phyloP scores from a whole-genome alignment of 345 rosid genomes.

The Fremontodendron californicum region DNA sequence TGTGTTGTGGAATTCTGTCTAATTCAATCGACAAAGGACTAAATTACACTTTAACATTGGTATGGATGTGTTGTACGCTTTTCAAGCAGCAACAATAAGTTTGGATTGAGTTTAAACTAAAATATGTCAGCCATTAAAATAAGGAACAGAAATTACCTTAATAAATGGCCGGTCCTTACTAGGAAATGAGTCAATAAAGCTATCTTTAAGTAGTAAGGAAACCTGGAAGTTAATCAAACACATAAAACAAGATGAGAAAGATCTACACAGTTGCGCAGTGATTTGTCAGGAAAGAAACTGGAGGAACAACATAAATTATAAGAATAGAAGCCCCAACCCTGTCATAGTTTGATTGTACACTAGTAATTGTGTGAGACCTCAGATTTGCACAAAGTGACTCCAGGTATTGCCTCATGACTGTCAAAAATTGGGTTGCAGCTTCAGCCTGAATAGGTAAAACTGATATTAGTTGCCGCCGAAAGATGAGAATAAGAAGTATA shows the following conservation, averaged over 20 bases:
- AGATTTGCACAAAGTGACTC: constrained; percentile 84
- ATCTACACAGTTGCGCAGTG: not conserved
- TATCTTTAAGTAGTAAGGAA: constrained; percentile 88
- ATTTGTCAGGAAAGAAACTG: not conserved
- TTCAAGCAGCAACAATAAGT: not conserved
- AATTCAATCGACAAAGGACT: not conserved
- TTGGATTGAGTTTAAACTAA: not conserved
- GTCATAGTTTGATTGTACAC: constrained; percentile 87
- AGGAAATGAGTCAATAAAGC: constrained; percentile 87
- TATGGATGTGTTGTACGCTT: not conserved
- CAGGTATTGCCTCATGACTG: constrained; percentile 67
- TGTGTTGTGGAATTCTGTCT: not conserved
- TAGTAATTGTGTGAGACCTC: constrained; percentile 84
- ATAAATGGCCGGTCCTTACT: constrained; percentile 67
- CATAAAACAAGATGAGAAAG: constrained; percentile 14
- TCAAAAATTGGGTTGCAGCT: constrained; percentile 67
- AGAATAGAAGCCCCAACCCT: constrained; percentile 51
- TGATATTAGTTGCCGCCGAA: not conserved
- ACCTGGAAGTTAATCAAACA: constrained; percentile 49
- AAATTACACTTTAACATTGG: not conserved
- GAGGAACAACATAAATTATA: constrained; percentile 11
- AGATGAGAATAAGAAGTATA: not conserved
- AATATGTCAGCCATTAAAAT: not conserved
- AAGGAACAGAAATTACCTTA: constrained; percentile 44
- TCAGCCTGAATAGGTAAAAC: constrained; percentile 38